Evolutionary conservation across 2,329 filamentous ascomycete species (phyloP), one percentile per base, ranked within the genome.

Genomic region (Fusarium xyrophilum): DNA sequence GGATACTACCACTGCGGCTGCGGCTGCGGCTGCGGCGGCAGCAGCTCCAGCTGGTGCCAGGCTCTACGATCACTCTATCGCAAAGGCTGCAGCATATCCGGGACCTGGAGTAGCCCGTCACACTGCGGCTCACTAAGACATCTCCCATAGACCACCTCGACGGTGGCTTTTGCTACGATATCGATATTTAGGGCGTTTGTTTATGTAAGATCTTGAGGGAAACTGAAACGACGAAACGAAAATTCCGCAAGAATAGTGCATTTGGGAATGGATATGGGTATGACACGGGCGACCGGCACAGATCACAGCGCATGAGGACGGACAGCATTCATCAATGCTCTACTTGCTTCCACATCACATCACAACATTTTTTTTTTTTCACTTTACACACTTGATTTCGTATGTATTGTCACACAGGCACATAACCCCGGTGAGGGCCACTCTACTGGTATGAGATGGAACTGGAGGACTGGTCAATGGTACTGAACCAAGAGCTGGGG

Each of bases 251-350:
- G 65, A 58, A 65, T 32, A 54, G 23, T 35, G 56, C 47, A 51
- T 56, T 64, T 55, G 56, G 67, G 56, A 69, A 56, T 42, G 33
- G 40, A 27, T 54, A 60, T 65, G 56, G 63, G 46, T 35, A 61
- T 50, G 61, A 52, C 39, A 51, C 42, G 33, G 68, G 64, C 48
- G 48, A 54, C 50, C 48, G 56, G 33, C 43, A 58, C 36, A 40
- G 64, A 53, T 43, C 55, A 58, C 56, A 56, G 67, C 67, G 67
- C 47, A 68, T 42, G 14, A 38, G 67, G 66, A 69, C 66, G 67
- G 66, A 69, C 66, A 67, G 63, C 67, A 62, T 64, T 59, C 63
- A 60, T 67, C 58, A 63, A 68, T 65, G 66, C 47, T 67, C 58
- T 66, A 40, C 35, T 44, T 56, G 28, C 39, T 55, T 56, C 28